Evolutionary conservation across 352 stramenopile species (phyloP), one percentile per base, ranked within the genome.

Genomic region (Pythium phragmitis): DNA sequence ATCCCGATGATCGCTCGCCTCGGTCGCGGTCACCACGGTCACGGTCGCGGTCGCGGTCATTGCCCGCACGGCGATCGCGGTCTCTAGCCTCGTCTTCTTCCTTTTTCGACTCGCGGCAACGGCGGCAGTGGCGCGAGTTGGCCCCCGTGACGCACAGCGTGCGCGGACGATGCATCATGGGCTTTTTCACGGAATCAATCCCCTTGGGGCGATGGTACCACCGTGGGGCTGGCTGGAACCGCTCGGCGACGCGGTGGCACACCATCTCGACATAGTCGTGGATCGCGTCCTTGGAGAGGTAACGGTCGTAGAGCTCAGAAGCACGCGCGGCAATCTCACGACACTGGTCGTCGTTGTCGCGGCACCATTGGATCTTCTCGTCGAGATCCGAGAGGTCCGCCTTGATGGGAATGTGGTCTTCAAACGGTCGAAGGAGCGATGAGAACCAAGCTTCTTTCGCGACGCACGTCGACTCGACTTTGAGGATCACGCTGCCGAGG

Each of bases 391-490:
- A 98, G 21, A 99, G 74, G 72, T 99, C 97, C 2, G 82, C 83
- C 54, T 98, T 98, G 11, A 99, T 88, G 1, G 97, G 97, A 52
- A 99, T 90, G 73, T 99, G 97, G 68, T 99, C 97, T 49, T 98
- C 86, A 68, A 97, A 99, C 13, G 97, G 97, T 72, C 88, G 76
- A 28, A 99, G 80, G 21, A 99, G 75, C 36, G 96, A 95, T 60
- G 98, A 99, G 74, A 99, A 96, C 87, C 87, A 99, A 90, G 99
- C 98, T 63, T 96, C 88, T 71, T 99, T 97, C 8, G 97, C 97
- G 53, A 99, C 96, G 70, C 88, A 97, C 3, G 75, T 81, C 46
- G 88, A 97, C 46, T 86, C 77, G 11, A 91, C 93, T 77, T 99
- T 99, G 11, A 99, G 77, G 71, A 99, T 99, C 21, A 99, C 97